Base-by-base conservation (phyloP, 257 asterid species). In the Solanum arcanum region DNA sequence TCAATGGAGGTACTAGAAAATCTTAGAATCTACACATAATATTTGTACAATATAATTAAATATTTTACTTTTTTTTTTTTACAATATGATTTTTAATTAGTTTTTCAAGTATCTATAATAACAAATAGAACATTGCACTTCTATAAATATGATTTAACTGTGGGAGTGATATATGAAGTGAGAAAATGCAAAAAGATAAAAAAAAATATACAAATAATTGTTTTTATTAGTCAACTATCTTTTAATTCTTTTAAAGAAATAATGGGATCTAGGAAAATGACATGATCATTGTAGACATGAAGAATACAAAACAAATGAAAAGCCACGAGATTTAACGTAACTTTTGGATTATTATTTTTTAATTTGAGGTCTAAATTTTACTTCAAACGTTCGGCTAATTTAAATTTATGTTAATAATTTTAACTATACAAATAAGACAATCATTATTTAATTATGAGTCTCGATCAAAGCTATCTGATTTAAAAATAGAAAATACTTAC, bases 361-460 rank as follows among this genome's bases (percentile, higher is more conserved):
- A 2, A 31, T 35, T 9, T 0, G 1, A 70, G 8, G 0, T 66
- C 0, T 1, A 25, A 7, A 25, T 64, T 25, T 12, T 66, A 0
- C 0, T 66, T 12, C 1, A 5, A 12, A 8, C 1, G 3, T 29
- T 27, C 0, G 0, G 29, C 2, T 70, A 70, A 29, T 31, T 3
- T 31, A 31, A 69, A 15, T 29, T 69, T 3, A 7, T 2, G 0
- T 69, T 16, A 15, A 31, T 6, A 25, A 8, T 31, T 31, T 16
- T 33, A 33, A 69, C 0, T 15, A 69, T 15, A 8, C 7, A 29
- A 7, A 15, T 31, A 31, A 70, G 15, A 31, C 2, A 1, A 16
- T 70, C 0, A 25, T 15, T 12, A 27, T 2, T 27, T 68, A 7
- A 68, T 27, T 68, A 12, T 4, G 2, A 27, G 21, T 15, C 39